Conservation (phyloP, 148 eudicot species). For the Spergularia marina region DNA sequence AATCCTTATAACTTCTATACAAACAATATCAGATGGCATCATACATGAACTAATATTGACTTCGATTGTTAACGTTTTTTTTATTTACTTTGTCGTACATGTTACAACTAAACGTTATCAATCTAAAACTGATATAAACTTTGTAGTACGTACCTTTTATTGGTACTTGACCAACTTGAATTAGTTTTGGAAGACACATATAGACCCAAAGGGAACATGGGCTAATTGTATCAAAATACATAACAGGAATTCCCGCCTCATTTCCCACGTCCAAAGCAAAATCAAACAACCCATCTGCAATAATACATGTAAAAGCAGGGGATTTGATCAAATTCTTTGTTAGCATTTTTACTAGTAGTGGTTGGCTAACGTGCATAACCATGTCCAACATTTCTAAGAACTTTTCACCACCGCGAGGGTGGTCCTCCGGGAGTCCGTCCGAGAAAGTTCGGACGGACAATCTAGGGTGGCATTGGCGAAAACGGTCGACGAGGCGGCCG, state of each 20-base stretch:
- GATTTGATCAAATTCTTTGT: too few species aligned
- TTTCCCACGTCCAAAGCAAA: slow-evolving; percentile 13
- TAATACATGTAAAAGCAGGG: background rate
- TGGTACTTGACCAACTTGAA: slow-evolving; percentile 8
- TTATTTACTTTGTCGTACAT: too few species aligned
- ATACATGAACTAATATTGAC: too few species aligned
- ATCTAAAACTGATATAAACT: too few species aligned
- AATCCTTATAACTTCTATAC: too few species aligned
- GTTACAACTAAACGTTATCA: too few species aligned
- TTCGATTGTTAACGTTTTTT: too few species aligned
- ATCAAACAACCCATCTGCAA: slow-evolving; percentile 15
- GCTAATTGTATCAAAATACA: slow-evolving; percentile 12
- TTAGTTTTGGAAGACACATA: slow-evolving; percentile 11
- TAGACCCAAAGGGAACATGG: slow-evolving; percentile 14
- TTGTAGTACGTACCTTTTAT: background rate
- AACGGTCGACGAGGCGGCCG: slow-evolving; percentile 10
- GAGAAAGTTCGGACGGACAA: background rate
- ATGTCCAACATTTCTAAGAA: slow-evolving; percentile 12
- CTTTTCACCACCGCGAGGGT: slow-evolving; percentile 20
- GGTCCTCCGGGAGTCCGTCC: slow-evolving; percentile 19
- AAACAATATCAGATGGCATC: too few species aligned
- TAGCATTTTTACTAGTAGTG: background rate
- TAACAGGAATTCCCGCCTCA: slow-evolving; percentile 6
- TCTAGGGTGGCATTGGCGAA: background rate
- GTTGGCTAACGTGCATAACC: background rate